Percentiles rank a stretch among this genome's conserved stretches.
phyloP scores from a whole-genome alignment of 2,329 filamentous ascomycete genomes.

The Fusarium begoniae region DNA sequence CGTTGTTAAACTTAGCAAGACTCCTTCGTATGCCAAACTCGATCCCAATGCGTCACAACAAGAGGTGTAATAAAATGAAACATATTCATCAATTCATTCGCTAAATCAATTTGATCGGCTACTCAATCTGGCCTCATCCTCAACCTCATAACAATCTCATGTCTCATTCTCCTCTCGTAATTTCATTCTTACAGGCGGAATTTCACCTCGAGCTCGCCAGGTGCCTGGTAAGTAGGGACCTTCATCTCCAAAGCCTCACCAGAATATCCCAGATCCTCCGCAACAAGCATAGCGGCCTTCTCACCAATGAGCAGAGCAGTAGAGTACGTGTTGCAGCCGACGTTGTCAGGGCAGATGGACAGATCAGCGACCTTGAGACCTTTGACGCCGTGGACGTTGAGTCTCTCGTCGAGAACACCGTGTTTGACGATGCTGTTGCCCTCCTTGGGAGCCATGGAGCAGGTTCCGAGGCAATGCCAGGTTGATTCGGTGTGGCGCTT shows the following conservation, averaged over 20 bases:
- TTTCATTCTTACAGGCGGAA: slow-evolving; percentile 50
- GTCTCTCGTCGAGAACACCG: slow-evolving; percentile 78
- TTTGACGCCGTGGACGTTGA: slow-evolving; percentile 81
- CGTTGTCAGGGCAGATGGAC: slow-evolving; percentile 81
- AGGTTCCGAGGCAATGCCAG: slow-evolving; percentile 62
- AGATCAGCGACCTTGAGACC: slow-evolving; percentile 81
- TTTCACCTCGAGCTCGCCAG: slow-evolving; percentile 55
- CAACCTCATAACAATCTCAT: not conserved
- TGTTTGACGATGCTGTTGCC: slow-evolving; percentile 85
- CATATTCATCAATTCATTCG: slow-evolving; percentile 1
- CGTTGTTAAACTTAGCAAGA: too few relatives aligned
- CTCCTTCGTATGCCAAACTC: accelerated
- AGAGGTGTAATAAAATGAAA: not conserved
- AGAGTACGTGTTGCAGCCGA: slow-evolving; percentile 72
- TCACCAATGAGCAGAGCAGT: slow-evolving; percentile 35
- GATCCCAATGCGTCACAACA: not conserved
- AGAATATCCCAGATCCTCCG: slow-evolving; percentile 78
- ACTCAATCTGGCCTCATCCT: slow-evolving; percentile 4
- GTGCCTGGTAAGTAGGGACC: slow-evolving; percentile 70
- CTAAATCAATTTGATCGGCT: slow-evolving; percentile 13
- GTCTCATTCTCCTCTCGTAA: not conserved
- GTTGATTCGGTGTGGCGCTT: slow-evolving; percentile 80
- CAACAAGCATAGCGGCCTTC: slow-evolving; percentile 67
- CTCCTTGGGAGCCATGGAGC: slow-evolving; percentile 79
- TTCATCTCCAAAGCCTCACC: slow-evolving; percentile 81